Evolutionary conservation across 495 filamentous ascomycete genomes (phyloP).

Genomic region (Penicillium samsonianum): DNA sequence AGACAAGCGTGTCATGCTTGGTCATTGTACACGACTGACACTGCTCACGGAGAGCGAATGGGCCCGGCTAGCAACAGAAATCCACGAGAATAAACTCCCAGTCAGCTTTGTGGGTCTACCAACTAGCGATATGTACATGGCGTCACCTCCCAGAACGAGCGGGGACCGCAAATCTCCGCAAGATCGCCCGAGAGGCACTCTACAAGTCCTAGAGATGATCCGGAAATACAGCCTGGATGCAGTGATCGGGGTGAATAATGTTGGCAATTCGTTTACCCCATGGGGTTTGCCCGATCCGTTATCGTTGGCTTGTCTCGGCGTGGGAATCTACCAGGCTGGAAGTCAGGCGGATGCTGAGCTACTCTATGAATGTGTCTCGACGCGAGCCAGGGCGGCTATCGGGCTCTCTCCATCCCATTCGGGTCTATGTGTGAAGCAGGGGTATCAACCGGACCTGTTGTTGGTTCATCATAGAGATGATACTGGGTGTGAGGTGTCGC

Average conservation of each 20-base stretch:
- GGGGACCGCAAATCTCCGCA: conserved; percentile 22
- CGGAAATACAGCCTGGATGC: conserved; percentile 57
- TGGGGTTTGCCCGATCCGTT: conserved; percentile 73
- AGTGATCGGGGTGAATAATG: conserved; percentile 71
- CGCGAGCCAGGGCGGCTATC: conserved; percentile 51
- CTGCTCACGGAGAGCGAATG: conserved; percentile 54
- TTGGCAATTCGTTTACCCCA: conserved; percentile 77
- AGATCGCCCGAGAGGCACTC: conserved; percentile 53
- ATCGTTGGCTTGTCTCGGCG: conserved; percentile 60
- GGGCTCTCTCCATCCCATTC: conserved; percentile 20
- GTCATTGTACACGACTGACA: conserved; percentile 71
- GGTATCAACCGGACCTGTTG: conserved; percentile 27
- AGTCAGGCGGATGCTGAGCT: conserved; percentile 58
- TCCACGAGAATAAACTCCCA: conserved; percentile 50
- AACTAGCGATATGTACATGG: conserved; percentile 76
- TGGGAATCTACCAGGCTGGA: conserved; percentile 70
- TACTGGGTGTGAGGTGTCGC: conserved; percentile 31
- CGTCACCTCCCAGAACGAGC: conserved; percentile 45
- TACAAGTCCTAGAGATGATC: conserved; percentile 65
- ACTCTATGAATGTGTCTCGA: conserved; percentile 64
- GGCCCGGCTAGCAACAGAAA: conserved; percentile 44
- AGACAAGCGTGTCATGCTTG: conserved; percentile 58
- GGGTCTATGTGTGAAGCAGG: conserved; percentile 15
- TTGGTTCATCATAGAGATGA: conserved; percentile 35
- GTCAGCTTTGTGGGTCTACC: conserved; percentile 71